These are phyloP conservation scores for Aspergillus fructus DNA, from an alignment of 2,329 filamentous ascomycete species.

Conservation along the genomic window DNA sequence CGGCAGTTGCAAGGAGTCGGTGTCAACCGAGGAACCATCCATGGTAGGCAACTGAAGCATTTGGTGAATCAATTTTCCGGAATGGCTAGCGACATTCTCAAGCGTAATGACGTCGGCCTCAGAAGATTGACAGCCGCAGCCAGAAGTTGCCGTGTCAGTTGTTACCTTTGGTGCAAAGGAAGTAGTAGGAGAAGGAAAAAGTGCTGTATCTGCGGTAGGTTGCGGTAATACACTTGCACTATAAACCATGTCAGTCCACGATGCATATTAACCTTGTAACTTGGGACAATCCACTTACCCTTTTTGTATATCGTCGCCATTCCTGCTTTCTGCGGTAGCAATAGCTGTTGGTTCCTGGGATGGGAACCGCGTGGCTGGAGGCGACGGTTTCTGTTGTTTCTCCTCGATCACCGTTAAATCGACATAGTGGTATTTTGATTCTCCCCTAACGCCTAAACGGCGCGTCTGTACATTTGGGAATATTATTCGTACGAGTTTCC, in stretches of 20 bases:
- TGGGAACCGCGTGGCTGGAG: slow-evolving; percentile 26
- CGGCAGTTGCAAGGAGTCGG: slow-evolving; percentile 77
- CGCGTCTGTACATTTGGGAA: slow-evolving; percentile 94
- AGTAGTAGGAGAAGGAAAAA: slow-evolving; percentile 41
- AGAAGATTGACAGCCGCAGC: slow-evolving; percentile 33
- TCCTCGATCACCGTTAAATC: slow-evolving; percentile 50
- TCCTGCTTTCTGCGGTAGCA: slow-evolving; percentile 22
- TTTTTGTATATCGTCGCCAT: slow-evolving; percentile 29
- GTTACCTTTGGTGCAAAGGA: slow-evolving; percentile 36
- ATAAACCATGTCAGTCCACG: slow-evolving; percentile 15
- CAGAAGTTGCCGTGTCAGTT: slow-evolving; percentile 17
- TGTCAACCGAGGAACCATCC: slow-evolving; percentile 51
- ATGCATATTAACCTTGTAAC: background rate
- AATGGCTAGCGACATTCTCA: slow-evolving; percentile 38
- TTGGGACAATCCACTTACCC: slow-evolving; percentile 24
- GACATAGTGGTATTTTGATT: slow-evolving; percentile 96
- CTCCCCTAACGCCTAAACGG: slow-evolving; percentile 85
- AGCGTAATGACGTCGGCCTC: slow-evolving; percentile 31
- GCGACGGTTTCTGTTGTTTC: slow-evolving; percentile 37
- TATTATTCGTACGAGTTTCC: slow-evolving; percentile 92
- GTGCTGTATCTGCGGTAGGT: slow-evolving; percentile 37
- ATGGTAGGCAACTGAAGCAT: slow-evolving; percentile 40
- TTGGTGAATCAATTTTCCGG: slow-evolving; percentile 39
- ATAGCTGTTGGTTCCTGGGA: slow-evolving; percentile 20
- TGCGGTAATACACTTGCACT: slow-evolving; percentile 33